These are phyloP conservation scores for Zymoseptoria passerinii DNA, from an alignment of 2,329 filamentous ascomycete species.

Conservation along the genomic window DNA sequence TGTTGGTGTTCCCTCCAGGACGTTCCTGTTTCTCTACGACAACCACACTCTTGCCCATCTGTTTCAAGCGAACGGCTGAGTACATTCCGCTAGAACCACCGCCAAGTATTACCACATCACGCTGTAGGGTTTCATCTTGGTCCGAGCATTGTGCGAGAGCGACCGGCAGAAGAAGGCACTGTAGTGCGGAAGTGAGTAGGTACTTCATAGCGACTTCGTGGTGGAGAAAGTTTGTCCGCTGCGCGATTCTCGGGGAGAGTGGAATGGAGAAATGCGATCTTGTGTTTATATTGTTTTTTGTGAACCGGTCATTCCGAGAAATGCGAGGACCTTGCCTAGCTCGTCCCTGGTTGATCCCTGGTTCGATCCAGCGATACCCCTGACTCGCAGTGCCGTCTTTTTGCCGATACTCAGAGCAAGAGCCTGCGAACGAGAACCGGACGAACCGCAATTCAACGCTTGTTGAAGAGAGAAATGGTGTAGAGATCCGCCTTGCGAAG, in stretches of 20 bases:
- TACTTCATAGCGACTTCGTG: not conserved
- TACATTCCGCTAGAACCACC: constrained; percentile 37
- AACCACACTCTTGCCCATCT: constrained; percentile 31
- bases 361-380: not conserved
- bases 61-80: constrained; percentile 33
- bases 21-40: constrained; percentile 33
- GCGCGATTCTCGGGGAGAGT: too few relatives aligned
- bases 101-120: constrained; percentile 35
- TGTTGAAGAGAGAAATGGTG: not conserved
- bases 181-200: not conserved
- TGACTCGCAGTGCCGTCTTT: not conserved
- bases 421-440: not conserved
- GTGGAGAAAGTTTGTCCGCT: not conserved
- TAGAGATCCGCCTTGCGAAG: too few relatives aligned
- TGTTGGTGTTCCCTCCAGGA: constrained; percentile 44
- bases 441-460: not conserved
- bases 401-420: not conserved
- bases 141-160: not conserved
- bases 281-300: too few relatives aligned
- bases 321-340: not conserved
- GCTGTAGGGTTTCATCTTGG: not conserved
- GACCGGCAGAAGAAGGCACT: not conserved
- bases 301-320: not conserved
- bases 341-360: not conserved
- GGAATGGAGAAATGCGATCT: too few relatives aligned